Evolutionary conservation across 2,329 filamentous ascomycete species (phyloP).

Genomic region (Aschersonia sp.): DNA sequence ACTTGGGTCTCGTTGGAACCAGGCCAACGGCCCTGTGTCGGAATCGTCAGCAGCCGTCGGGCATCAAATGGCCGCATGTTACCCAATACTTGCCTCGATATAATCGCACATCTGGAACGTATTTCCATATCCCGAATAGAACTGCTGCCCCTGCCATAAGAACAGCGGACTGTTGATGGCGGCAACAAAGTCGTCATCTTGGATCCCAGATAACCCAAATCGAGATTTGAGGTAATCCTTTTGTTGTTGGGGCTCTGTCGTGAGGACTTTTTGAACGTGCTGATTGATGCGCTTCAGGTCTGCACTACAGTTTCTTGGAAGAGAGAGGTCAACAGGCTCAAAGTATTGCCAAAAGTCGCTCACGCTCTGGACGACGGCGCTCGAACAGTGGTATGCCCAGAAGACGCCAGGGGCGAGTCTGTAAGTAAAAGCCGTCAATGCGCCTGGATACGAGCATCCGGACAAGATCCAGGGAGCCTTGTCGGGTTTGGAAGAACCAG

Average conservation of each 20-base stretch:
- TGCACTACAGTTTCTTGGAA: conserved; percentile 44
- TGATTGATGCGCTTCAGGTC: conserved; percentile 40
- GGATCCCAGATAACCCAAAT: conserved; percentile 26
- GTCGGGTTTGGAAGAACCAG: conserved; percentile 47
- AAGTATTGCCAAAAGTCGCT: conserved; percentile 54
- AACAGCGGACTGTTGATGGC: conserved; percentile 12
- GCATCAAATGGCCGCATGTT: too few species aligned
- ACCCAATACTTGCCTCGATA: conserved; percentile 9
- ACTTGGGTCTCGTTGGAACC: conserved; percentile 3
- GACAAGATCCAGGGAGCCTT: conserved; percentile 60
- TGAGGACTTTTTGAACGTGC: conserved; percentile 31
- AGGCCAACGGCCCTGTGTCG: conserved; percentile 7
- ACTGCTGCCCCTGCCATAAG: conserved; percentile 21
- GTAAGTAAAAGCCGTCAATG: conserved; percentile 59
- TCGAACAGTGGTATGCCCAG: conserved; percentile 63
- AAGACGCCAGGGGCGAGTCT: conserved; percentile 61
- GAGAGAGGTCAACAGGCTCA: conserved; percentile 26
- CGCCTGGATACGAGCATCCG: conserved; percentile 68
- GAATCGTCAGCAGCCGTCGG: too few species aligned
- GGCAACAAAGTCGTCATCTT: conserved; percentile 32
- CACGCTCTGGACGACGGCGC: conserved; percentile 61
- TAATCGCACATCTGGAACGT: conserved; percentile 22
- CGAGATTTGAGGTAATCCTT: conserved; percentile 25
- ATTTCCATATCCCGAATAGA: conserved; percentile 17
- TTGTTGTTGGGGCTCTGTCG: conserved; percentile 15